Base-by-base conservation (phyloP, 2,329 filamentous ascomycete species). In the Alternaria dauci region DNA sequence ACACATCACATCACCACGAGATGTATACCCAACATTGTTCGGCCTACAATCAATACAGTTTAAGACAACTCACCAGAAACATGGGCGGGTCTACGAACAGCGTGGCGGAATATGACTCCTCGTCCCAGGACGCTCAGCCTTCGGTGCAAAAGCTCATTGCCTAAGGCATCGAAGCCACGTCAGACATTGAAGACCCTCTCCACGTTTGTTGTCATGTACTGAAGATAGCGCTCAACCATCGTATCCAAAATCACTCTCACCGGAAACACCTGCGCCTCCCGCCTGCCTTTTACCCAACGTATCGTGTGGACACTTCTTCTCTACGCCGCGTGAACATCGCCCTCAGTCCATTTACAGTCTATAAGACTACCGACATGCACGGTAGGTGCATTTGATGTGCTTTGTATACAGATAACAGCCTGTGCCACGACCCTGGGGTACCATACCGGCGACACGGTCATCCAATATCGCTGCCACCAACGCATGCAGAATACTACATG, bases 331-430 rank as follows among this genome's bases (percentile, higher is more conserved):
- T 47, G 14, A 65, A 32, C n/a, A 65, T 16, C 2, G 53, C 46
- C 16, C 63, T 26, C 6, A 61, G 20, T 11, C 51, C 42, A 43
- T 61, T 11, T 30, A 30, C 28, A 30, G 28, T 30, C 63, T 26
- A 46, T 34, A 34, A 63, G 34, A 5, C 63, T 57, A 18, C 28
- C 36, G 16, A 70, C 71, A 36, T 72, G 44, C 44, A 48, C 61
- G 7, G 65, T 58, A 39, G 64, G 74, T 14, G 71, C 63, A 2
- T 11, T 5, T 16, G 18, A 38, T 38, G 7, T 38, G 6, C n/a
- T 8, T 38, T 16, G 36, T 38, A 18, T 38, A 23, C 20, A 23
- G 20, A 23, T 23, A 23, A 23, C 20, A 23, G 16, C 36, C 3
- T 38, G 36, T 4, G 36, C 16, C 16, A n/a, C n/a, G 36, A 38